These are phyloP conservation scores for Mycena metata DNA, from an alignment of 768 basidiomycete species.

Conservation along the genomic window DNA sequence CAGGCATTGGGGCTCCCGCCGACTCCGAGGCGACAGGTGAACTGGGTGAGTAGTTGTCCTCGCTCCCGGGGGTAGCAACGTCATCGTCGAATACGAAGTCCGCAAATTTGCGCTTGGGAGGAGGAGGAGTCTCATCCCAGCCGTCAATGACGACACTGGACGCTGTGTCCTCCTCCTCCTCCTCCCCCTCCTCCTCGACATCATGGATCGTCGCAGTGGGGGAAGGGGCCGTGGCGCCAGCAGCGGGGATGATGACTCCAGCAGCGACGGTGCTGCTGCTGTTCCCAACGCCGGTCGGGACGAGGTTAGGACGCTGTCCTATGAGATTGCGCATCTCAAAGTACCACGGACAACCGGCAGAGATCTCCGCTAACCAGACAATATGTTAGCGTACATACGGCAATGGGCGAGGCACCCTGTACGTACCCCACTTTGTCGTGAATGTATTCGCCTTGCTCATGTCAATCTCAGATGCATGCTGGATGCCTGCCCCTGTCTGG, in stretches of 20 bases:
- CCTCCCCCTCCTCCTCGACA: too few relatives aligned
- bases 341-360: too few relatives aligned
- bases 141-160: not conserved
- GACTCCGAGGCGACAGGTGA: not conserved
- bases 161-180: too few relatives aligned
- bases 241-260: too few relatives aligned
- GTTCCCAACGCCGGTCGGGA: too few relatives aligned
- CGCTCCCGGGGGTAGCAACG: not conserved
- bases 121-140: not conserved
- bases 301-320: too few relatives aligned
- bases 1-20: too few relatives aligned
- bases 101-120: not conserved
- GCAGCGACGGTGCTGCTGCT: too few relatives aligned
- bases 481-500: not conserved
- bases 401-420: not conserved
- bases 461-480: not conserved
- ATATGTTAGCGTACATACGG: not conserved
- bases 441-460: conserved; percentile 4
- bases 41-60: not conserved
- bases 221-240: too few relatives aligned
- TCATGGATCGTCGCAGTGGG: too few relatives aligned
- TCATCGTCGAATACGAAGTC: not conserved
- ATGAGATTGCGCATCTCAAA: too few relatives aligned
- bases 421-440: conserved; percentile 13
- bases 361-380: not conserved